A percentile compares a stretch with the other conserved stretches of the same genome.
Conservation (phyloP, 2,329 filamentous ascomycete species). For the Colletotrichum musicola region DNA sequence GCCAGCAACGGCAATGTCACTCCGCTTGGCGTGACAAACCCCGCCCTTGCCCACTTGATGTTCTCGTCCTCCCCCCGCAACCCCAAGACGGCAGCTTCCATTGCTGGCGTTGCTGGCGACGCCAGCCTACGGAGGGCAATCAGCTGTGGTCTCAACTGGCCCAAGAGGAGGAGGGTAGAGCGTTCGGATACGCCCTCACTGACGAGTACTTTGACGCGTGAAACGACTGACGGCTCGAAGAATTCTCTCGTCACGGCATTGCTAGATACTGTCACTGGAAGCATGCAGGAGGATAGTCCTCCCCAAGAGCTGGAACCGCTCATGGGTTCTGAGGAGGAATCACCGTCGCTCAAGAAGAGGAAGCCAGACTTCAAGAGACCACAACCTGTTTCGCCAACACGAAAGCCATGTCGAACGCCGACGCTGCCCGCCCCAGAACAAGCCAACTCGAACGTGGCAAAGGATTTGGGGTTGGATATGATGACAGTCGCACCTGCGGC, state of each 20-base stretch:
- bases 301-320: conserved; percentile 45
- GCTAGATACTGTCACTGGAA: conserved; percentile 72
- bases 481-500: background rate
- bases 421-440: conserved; percentile 4
- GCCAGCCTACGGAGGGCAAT: conserved; percentile 71
- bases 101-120: conserved; percentile 53
- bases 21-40: conserved; percentile 63
- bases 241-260: conserved; percentile 71
- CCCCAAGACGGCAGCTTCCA: conserved; percentile 52
- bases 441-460: conserved; percentile 5
- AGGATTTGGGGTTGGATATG: conserved; percentile 16
- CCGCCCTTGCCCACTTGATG: conserved; percentile 73
- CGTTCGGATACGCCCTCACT: conserved; percentile 54
- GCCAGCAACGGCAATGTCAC: conserved; percentile 57
- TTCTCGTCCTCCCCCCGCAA: conserved; percentile 78
- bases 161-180: conserved; percentile 75
- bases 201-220: conserved; percentile 50
- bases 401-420: background rate
- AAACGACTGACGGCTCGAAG: conserved; percentile 65
- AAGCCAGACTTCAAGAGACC: conserved; percentile 19
- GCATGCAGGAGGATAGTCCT: conserved; percentile 59
- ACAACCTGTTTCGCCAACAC: conserved; percentile 39
- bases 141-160: conserved; percentile 78
- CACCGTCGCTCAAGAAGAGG: conserved; percentile 60
- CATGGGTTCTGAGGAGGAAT: conserved; percentile 44